A percentile compares a stretch with the other conserved stretches of the same genome.
Evolutionary conservation across 371 early-diverging fungal genomes (phyloP).

Genomic region (Mucor ambiguus): DNA sequence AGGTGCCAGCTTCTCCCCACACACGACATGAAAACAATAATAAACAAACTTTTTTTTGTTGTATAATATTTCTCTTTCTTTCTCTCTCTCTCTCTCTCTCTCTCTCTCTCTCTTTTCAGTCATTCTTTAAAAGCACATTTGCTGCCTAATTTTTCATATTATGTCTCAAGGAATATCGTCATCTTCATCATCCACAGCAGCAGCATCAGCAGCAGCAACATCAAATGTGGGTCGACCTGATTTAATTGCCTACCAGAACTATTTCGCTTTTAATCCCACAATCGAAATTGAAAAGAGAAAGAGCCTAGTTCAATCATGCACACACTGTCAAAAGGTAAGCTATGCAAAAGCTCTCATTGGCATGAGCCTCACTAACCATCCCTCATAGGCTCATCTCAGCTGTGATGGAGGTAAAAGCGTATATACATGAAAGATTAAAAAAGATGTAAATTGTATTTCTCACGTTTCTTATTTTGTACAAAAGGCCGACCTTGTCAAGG

Average conservation of each 20-base stretch:
- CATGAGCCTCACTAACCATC: background rate
- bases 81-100: background rate
- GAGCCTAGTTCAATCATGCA: conserved; percentile 38
- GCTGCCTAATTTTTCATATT: background rate
- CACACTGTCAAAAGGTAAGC: conserved; percentile 58
- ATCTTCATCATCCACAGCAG: background rate
- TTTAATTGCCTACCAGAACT: conserved; percentile 13
- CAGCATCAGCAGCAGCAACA: background rate
- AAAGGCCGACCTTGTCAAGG: conserved; percentile 83
- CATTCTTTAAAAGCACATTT: background rate
- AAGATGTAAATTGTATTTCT: conserved; percentile 4
- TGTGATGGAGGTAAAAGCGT: conserved; percentile 63
- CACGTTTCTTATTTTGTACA: conserved; percentile 12
- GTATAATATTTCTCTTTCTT: background rate
- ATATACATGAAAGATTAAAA: background rate
- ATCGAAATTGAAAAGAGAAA: conserved; percentile 29
- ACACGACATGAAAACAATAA: conserved; percentile 6
- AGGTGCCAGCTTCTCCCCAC: conserved; percentile 8
- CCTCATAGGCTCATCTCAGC: conserved; percentile 23
- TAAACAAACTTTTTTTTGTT: background rate
- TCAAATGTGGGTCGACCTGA: conserved; percentile 6
- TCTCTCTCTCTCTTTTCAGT: background rate
- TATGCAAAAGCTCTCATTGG: no score
- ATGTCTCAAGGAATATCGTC: conserved; percentile 23
- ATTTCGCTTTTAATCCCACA: conserved; percentile 13